phyloP scores from a whole-genome alignment of 495 filamentous ascomycete genomes.

The Diplogelasinospora grovesii region DNA sequence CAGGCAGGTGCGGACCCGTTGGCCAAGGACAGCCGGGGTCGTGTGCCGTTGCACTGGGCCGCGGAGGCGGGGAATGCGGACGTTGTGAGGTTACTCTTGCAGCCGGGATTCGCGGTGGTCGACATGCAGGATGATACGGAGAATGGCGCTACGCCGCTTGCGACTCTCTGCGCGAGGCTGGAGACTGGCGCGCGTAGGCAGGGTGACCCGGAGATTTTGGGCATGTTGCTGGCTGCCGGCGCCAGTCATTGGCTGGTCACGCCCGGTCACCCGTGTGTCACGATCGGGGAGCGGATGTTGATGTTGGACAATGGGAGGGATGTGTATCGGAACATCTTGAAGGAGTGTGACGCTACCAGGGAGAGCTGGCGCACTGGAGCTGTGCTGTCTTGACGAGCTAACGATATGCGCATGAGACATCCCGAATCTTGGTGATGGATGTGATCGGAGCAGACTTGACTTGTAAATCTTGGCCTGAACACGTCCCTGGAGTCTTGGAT shows the following conservation, averaged over 20 bases:
- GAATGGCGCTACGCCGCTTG: conserved; percentile 7
- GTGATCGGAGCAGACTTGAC: too few species aligned
- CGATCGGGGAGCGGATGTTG: conserved; percentile 1
- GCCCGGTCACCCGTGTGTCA: not conserved
- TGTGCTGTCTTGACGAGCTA: too few species aligned
- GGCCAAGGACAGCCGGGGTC: conserved; percentile 7
- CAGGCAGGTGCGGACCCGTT: conserved; percentile 5
- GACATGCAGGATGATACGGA: conserved; percentile 4
- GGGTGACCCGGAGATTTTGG: conserved; percentile 2
- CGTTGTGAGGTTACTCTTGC: conserved; percentile 8
- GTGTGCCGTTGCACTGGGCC: conserved; percentile 17
- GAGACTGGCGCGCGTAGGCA: not conserved
- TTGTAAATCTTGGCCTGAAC: too few species aligned
- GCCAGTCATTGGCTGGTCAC: not conserved
- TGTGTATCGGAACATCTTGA: not conserved
- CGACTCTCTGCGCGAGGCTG: not conserved
- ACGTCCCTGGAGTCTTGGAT: too few species aligned
- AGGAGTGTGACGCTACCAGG: not conserved
- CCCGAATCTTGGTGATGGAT: too few species aligned
- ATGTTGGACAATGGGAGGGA: not conserved
- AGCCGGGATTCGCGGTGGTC: conserved; percentile 4
- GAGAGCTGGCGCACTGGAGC: too few species aligned
- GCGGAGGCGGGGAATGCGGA: conserved; percentile 1
- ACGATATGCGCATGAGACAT: too few species aligned
- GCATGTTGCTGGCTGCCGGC: not conserved